These are phyloP conservation scores for Neospora caninum DNA, from an alignment of 169 alveolate species.

Conservation along the genomic window DNA sequence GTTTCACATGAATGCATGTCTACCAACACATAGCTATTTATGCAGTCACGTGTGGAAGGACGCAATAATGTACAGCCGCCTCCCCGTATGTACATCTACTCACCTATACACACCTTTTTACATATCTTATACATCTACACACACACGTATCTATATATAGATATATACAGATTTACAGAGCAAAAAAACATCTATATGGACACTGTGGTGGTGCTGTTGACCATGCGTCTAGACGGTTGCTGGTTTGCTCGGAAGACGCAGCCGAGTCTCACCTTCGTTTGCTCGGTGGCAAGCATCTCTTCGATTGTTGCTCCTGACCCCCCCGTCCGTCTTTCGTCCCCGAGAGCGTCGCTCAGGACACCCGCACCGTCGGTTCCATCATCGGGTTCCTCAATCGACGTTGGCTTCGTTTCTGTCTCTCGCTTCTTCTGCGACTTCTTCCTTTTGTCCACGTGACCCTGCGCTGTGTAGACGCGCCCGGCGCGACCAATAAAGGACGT, in stretches of 20 bases:
- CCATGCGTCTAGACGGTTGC: too few species aligned
- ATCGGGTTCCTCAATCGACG: background rate
- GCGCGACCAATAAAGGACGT: constrained; percentile 46
- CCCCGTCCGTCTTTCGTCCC: background rate
- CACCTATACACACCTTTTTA: too few species aligned
- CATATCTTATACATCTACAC: too few species aligned
- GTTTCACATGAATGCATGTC: too few species aligned
- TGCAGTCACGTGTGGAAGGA: too few species aligned
- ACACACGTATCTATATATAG: background rate
- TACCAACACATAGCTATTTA: too few species aligned
- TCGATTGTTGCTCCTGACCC: background rate
- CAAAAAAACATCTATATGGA: background rate
- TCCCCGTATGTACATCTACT: too few species aligned
- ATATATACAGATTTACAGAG: background rate
- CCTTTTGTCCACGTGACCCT: background rate
- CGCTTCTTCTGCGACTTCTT: constrained; percentile 1
- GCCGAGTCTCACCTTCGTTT: background rate
- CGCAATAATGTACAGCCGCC: too few species aligned
- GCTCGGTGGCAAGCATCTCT: constrained; percentile 9
- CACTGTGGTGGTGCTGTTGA: too few species aligned
- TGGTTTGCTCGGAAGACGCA: too few species aligned
- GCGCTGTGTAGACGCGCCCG: constrained; percentile 11
- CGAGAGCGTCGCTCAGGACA: background rate
- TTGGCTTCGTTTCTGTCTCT: background rate
- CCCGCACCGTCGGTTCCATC: background rate